These are phyloP conservation scores for Colletotrichum destructivum DNA, from an alignment of 2,329 filamentous ascomycete genomes.

Conservation along the genomic window DNA sequence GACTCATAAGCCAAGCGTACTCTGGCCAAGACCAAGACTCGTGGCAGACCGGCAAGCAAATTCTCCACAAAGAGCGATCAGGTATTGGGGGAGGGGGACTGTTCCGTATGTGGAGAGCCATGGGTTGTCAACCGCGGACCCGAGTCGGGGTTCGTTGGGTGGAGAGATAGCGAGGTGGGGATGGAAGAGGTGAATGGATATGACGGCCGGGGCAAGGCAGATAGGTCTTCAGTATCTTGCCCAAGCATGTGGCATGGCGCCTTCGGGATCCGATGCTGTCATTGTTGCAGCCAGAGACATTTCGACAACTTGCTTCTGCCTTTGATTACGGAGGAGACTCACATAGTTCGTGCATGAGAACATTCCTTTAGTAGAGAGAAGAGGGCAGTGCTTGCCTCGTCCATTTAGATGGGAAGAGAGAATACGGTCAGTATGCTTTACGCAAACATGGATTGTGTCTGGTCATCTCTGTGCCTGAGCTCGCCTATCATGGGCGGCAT, in stretches of 20 bases:
- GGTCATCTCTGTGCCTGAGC: neutral
- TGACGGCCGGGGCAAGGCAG: slow-evolving; percentile 3
- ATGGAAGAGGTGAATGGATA: neutral
- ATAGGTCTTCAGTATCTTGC: slow-evolving; percentile 11
- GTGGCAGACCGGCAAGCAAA: neutral
- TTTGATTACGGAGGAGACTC: neutral
- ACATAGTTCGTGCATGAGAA: neutral
- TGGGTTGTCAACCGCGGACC: neutral
- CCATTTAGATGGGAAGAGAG: neutral
- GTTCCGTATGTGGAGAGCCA: slow-evolving; percentile 2
- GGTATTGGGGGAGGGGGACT: neutral
- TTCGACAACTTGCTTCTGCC: neutral
- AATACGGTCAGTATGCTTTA: slow-evolving; percentile 1
- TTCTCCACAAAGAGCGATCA: neutral
- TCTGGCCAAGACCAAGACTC: slow-evolving; percentile 5
- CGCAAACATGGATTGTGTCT: neutral
- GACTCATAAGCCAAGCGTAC: neutral
- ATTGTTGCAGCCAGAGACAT: neutral
- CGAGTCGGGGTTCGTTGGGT: neutral
- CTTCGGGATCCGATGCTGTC: neutral
- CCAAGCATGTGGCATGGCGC: slow-evolving; percentile 8
- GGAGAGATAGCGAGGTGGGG: neutral
- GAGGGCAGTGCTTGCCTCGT: neutral
- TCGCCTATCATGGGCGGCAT: neutral
- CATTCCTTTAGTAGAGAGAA: slow-evolving; percentile 22